These are phyloP conservation scores for Trypanosoma grayi DNA, from an alignment of 208 protist genomes.

Conservation along the genomic window DNA sequence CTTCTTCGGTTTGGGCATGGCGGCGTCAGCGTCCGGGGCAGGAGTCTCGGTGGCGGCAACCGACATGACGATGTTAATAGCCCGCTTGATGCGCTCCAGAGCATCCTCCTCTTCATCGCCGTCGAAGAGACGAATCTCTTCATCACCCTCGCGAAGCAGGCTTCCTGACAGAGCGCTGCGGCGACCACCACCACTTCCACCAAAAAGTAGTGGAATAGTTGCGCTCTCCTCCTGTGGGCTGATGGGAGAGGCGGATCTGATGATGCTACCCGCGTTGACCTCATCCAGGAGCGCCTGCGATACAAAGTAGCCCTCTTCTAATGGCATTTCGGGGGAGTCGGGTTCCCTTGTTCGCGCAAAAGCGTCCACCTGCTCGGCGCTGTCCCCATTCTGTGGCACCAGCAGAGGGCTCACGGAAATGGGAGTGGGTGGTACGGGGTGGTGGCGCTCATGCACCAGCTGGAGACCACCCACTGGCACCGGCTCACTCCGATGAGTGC, in stretches of 20 bases:
- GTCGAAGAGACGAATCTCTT: slow-evolving; percentile 21
- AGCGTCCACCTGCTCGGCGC: neutral
- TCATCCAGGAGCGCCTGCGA: slow-evolving; percentile 3
- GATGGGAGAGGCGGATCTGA: neutral
- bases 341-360: neutral
- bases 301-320: slow-evolving; percentile 10
- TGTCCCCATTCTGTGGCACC: neutral
- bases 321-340: neutral
- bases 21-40: neutral
- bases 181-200: neutral
- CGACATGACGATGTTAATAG: slow-evolving; percentile 22
- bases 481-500: neutral
- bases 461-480: slow-evolving; percentile 7
- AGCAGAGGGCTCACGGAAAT: slow-evolving; percentile 7
- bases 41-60: slow-evolving; percentile 1
- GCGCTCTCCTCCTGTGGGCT: neutral
- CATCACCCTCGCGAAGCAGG: slow-evolving; percentile 9
- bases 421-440: slow-evolving; percentile 5
- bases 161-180: neutral
- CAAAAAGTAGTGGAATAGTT: neutral
- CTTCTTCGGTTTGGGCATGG: neutral
- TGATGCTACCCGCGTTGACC: neutral
- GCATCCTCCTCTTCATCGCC: slow-evolving; percentile 38
- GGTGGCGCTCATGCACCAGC: neutral
- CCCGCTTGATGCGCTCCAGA: slow-evolving; percentile 19